phyloP scores from a whole-genome alignment of 306 rosid genomes.

The Betula pendula region DNA sequence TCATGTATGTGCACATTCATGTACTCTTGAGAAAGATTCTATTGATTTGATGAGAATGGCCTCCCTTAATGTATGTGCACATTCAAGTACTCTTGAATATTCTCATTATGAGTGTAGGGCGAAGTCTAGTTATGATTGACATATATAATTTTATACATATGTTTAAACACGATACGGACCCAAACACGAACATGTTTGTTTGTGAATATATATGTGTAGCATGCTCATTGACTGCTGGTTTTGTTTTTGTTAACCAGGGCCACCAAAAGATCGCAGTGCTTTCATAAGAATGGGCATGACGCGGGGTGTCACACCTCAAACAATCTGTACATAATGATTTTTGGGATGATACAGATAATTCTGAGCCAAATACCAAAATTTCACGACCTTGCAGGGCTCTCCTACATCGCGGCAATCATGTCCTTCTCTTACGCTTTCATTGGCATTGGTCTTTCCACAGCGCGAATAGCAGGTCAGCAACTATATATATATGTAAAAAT shows the following conservation, averaged over 20 bases:
- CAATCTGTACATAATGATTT: conserved; percentile 25
- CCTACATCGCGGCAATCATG: conserved; percentile 31
- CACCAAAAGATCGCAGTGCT: conserved; percentile 18
- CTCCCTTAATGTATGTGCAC: background rate
- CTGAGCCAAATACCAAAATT: conserved; percentile 29
- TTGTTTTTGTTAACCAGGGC: conserved; percentile 20
- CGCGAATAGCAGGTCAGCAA: conserved; percentile 29
- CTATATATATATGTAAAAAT: background rate
- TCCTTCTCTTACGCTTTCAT: conserved; percentile 32
- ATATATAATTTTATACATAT: no score
- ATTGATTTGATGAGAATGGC: background rate
- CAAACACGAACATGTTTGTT: no score
- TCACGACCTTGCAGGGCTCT: conserved; percentile 26
- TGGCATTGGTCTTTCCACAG: conserved; percentile 32
- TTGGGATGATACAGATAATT: conserved; percentile 23
- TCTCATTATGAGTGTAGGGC: background rate
- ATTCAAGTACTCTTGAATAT: background rate
- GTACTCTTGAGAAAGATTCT: background rate
- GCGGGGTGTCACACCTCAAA: conserved; percentile 11
- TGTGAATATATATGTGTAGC: no score
- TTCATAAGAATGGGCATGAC: conserved; percentile 17
- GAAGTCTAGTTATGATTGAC: no score
- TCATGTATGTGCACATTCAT: background rate
- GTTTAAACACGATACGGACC: no score
- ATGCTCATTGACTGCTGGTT: background rate